Base-by-base conservation (phyloP, 2,329 filamentous ascomycete species). In the Fusarium sp. region DNA sequence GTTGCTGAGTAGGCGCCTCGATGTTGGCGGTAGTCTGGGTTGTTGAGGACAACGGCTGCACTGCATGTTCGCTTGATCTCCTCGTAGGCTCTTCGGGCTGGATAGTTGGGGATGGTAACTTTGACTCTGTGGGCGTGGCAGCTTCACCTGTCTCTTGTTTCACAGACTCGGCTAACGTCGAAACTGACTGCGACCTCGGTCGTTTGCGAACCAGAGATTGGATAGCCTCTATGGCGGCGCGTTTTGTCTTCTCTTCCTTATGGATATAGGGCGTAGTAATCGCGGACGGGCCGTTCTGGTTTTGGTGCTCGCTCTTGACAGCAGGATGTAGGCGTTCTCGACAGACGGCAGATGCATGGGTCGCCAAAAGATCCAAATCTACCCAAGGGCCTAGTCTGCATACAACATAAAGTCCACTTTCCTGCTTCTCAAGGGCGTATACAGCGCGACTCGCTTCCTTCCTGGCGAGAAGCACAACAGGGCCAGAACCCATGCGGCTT, bases 301-400 rank as follows among this genome's bases (percentile, higher is more conserved):
- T 64, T 12, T 42, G 54, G 16, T 55, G 67, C 31, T 73, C 68
- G 6, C 50, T 55, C 28, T 64, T 72, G 16, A 59, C 55, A 16
- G 50, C 30, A 26, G 71, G 67, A 9, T 64, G 62, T 9, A 81
- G 55, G 12, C 79, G 77, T 12, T 80, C 73, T 26, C 64, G 72
- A 44, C 72, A 78, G 30, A 78, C 50, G 6, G 74, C 77, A 0
- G 85, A 86, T 38, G 88, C 86, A 38, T 82, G 77, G 12, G 77
- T 75, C 26, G 79, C 79, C 30, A 94, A 80, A 8, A 83, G 79
- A 36, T 85, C 82, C 52, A 91, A 75, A 64, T 89, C 85, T 23
- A 92, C 83, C 90, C 91, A 92, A 20, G 81, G 78, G 3, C 88
- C 90, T 42, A 96, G 80, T 72, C 86, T 89, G 77, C 90, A 94